Evolutionary conservation across 805 yeast species (phyloP).

Genomic region (Starmerella asiatica): DNA sequence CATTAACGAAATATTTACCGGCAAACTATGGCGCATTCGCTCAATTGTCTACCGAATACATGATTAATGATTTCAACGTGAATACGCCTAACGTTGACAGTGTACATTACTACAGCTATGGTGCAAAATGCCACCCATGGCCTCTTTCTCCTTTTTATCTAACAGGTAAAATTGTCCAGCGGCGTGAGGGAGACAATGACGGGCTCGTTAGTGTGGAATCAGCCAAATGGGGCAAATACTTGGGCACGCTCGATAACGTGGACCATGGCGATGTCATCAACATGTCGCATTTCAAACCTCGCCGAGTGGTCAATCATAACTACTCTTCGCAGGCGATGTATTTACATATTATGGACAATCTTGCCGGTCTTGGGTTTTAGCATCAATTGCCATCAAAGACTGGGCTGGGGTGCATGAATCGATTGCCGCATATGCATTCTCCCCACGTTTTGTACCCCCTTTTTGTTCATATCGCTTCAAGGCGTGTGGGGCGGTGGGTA

Average conservation of each 20-base stretch:
- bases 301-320: constrained; percentile 25
- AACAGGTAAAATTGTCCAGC: constrained; percentile 51
- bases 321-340: constrained; percentile 61
- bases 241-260: constrained; percentile 63
- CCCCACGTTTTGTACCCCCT: too few species aligned
- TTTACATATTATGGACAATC: constrained; percentile 48
- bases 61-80: constrained; percentile 40
- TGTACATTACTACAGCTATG: constrained; percentile 70
- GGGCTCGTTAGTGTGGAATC: constrained; percentile 73
- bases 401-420: too few species aligned
- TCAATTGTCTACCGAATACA: constrained; percentile 48
- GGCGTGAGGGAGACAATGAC: constrained; percentile 51
- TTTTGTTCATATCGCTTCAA: too few species aligned
- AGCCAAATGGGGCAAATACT: constrained; percentile 69
- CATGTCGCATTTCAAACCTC: constrained; percentile 34
- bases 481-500: too few species aligned
- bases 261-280: constrained; percentile 82
- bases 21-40: constrained; percentile 33
- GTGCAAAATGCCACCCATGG: constrained; percentile 54
- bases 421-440: too few species aligned
- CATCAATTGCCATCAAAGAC: too few species aligned
- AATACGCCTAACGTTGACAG: constrained; percentile 40
- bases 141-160: constrained; percentile 48
- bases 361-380: constrained; percentile 46
- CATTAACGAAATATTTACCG: constrained; percentile 20